Base-by-base conservation (phyloP, 441 rosid species). In the Brassica hybrid region DNA sequence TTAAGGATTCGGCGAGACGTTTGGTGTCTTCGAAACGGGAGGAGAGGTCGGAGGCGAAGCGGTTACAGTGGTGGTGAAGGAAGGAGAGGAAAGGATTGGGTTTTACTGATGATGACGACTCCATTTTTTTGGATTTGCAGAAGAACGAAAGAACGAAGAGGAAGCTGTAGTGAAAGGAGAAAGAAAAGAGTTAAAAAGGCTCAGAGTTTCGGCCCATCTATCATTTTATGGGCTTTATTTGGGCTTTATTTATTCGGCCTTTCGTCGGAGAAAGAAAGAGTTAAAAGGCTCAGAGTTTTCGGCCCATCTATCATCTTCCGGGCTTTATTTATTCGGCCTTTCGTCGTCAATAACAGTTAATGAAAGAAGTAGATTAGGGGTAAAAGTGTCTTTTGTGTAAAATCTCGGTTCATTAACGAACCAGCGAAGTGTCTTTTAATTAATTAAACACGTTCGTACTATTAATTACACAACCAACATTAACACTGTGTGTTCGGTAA, bases 1-100 rank as follows among this genome's bases (percentile, higher is more conserved):
- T 60, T 32, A 89, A 76, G 82, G 76, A 58, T 54, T 86, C 83
- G 57, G 94, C 86, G 57, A 89, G 66, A 1, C 87, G 84, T 76
- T 79, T 81, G 65, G 90, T 83, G 48, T 91, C 92, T 61, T 86
- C 88, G 67, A 93, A 65, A 3, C 93, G 91, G 71, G 83, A 58
- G 43, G 92, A 83, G 69, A 94, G 76, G 32, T 94, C 92, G 65
- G 87, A 68, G 74, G 87, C 83, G 48, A 94, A 82, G 21, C 94
- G 90, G 60, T 36, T 80, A 68, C 91, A 89, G 74, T 87, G 86
- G 69, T 84, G 90, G 83, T 91, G 91, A 84, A 90, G 23, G 88
- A 94, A 87, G 61, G 89, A 92, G 58, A 85, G 79, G 77, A 91
- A 81, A 58, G 97, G 94, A 84, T 86, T 91, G 45, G 85, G 84